Conservation (phyloP, 176 grass and related monocot genomes). For the Dendrocalamus sinicus region DNA sequence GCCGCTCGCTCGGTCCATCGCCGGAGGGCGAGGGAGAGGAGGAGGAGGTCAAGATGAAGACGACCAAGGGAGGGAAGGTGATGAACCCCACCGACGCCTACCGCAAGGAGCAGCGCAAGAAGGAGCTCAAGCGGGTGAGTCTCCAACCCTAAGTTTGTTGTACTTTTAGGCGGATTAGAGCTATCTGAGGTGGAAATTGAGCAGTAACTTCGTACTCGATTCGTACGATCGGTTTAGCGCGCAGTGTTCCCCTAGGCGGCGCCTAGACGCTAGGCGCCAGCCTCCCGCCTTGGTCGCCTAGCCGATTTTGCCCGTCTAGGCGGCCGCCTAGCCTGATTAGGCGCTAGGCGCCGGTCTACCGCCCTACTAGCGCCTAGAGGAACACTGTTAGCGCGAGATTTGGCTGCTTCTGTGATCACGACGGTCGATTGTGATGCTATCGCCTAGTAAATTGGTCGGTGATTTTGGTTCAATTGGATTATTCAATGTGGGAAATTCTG, state of each 20-base stretch:
- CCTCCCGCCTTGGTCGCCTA: no score
- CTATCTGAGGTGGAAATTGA: slow-evolving; percentile 7
- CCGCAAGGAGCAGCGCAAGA: slow-evolving; percentile 94
- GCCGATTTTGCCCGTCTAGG: no score
- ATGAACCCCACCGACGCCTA: slow-evolving; percentile 98
- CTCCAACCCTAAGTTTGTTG: slow-evolving; percentile 41
- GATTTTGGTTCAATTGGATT: neutral
- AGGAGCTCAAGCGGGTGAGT: slow-evolving; percentile 94
- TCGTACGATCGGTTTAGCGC: neutral
- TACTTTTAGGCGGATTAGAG: slow-evolving; percentile 12
- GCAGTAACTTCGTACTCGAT: slow-evolving; percentile 1
- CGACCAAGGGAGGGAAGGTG: slow-evolving; percentile 94
- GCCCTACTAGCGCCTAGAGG: no score
- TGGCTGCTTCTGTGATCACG: neutral
- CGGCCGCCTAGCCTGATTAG: no score
- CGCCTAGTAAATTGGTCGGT: neutral
- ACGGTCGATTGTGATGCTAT: neutral
- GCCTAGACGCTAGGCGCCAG: no score
- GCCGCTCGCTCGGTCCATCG: neutral
- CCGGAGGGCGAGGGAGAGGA: slow-evolving; percentile 9
- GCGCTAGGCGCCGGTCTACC: no score
- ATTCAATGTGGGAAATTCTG: slow-evolving; percentile 19
- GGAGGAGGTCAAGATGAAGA: slow-evolving; percentile 76
- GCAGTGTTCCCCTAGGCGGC: no score
- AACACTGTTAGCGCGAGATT: neutral